These are phyloP conservation scores for Neurospora terricola DNA, from an alignment of 495 filamentous ascomycete species.

Conservation along the genomic window DNA sequence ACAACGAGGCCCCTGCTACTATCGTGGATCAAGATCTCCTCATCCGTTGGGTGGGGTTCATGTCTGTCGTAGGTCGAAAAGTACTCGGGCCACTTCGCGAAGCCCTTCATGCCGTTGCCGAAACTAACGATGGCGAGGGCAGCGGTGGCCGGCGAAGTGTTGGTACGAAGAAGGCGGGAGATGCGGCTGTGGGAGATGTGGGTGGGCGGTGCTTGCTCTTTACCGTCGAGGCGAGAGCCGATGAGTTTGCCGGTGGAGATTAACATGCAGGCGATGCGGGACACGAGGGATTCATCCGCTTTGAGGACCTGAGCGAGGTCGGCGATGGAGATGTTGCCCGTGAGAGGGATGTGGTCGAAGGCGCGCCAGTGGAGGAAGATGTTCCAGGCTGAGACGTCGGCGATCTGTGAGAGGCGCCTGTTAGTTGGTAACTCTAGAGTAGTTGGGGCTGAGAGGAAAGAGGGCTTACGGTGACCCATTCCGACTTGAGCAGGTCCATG, in stretches of 20 bases:
- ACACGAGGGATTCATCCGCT: slow-evolving; percentile 18
- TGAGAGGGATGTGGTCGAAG: slow-evolving; percentile 22
- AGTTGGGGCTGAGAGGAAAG: background rate
- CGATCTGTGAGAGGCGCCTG: slow-evolving; percentile 1
- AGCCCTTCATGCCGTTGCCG: slow-evolving; percentile 20
- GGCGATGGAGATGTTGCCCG: slow-evolving; percentile 15
- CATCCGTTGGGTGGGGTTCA: slow-evolving; percentile 4
- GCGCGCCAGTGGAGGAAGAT: slow-evolving; percentile 23
- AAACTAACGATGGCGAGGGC: slow-evolving; percentile 11
- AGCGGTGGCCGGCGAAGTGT: slow-evolving; percentile 1
- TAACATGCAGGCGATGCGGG: slow-evolving; percentile 14
- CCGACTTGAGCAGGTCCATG: slow-evolving; percentile 13
- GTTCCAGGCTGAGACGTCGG: slow-evolving; percentile 14
- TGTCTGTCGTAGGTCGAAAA: slow-evolving; percentile 14
- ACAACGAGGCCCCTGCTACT: background rate
- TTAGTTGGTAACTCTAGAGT: background rate
- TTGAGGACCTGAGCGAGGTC: slow-evolving; percentile 16
- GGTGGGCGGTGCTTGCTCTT: background rate
- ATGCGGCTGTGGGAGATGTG: slow-evolving; percentile 15
- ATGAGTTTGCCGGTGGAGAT: slow-evolving; percentile 11
- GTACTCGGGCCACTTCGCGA: slow-evolving; percentile 17
- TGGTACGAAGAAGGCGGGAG: slow-evolving; percentile 11
- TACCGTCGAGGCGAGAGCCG: background rate
- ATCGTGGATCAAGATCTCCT: background rate
- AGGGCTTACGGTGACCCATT: slow-evolving; percentile 15